Conservation (phyloP, 2,329 filamentous ascomycete genomes). For the Mycosphaerella arachidis region DNA sequence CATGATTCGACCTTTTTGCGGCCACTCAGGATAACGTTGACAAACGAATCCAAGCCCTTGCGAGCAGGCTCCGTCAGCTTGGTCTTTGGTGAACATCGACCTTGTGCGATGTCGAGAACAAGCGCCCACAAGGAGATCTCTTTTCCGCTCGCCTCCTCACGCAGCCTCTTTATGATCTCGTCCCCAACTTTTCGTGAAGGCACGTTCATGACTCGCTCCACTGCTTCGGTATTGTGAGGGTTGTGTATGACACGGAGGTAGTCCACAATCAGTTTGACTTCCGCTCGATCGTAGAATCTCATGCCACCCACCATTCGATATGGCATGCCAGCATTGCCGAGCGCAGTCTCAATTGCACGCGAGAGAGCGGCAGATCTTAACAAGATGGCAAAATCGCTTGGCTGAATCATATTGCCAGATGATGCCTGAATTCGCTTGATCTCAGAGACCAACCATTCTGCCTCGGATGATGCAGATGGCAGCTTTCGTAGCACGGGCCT, state of each 20-base stretch:
- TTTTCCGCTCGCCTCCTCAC: constrained; percentile 69
- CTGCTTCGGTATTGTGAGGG: constrained; percentile 79
- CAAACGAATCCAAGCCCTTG: constrained; percentile 55
- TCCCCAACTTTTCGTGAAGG: constrained; percentile 79
- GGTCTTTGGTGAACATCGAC: constrained; percentile 47
- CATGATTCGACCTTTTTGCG: constrained; percentile 50
- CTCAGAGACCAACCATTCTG: constrained; percentile 82
- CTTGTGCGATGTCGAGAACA: constrained; percentile 57
- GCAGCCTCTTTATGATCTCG: constrained; percentile 65
- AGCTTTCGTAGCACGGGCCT: constrained; percentile 75
- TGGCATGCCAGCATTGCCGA: constrained; percentile 75
- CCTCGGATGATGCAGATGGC: constrained; percentile 66
- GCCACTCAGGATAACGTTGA: constrained; percentile 56
- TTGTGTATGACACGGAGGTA: constrained; percentile 83
- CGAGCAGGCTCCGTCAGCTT: constrained; percentile 54
- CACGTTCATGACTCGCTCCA: constrained; percentile 78
- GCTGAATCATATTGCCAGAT: constrained; percentile 67
- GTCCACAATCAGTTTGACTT: constrained; percentile 82
- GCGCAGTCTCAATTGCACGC: constrained; percentile 74
- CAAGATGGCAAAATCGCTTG: constrained; percentile 78
- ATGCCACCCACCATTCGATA: constrained; percentile 91
- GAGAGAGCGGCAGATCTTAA: constrained; percentile 81
- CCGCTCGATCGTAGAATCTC: constrained; percentile 85
- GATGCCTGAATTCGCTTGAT: constrained; percentile 66
- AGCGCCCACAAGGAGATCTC: constrained; percentile 71